These are phyloP conservation scores for Chondrus crispus DNA, from an alignment of 23 red algal genomes.

Conservation along the genomic window DNA sequence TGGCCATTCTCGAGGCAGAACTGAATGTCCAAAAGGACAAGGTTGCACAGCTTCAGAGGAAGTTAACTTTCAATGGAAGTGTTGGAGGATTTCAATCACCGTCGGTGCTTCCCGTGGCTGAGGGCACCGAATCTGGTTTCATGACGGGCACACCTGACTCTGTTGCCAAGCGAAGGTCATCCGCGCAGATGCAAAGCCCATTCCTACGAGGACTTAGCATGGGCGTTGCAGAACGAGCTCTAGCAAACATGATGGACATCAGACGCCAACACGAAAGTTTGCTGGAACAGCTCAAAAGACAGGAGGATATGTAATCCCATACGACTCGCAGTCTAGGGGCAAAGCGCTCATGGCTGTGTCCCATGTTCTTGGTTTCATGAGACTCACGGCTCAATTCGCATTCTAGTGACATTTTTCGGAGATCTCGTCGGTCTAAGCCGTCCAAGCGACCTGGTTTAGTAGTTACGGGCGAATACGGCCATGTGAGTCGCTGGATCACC, in stretches of 20 bases:
- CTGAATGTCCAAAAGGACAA: background rate
- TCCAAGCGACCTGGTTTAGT: too few species aligned
- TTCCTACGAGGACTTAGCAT: background rate
- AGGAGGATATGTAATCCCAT: too few species aligned
- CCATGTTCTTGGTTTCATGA: too few species aligned
- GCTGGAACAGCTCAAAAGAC: background rate
- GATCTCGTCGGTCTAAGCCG: too few species aligned
- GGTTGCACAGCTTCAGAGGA: background rate
- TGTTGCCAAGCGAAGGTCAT: background rate
- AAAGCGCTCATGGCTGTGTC: too few species aligned
- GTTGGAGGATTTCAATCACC: background rate
- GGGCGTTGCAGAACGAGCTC: background rate
- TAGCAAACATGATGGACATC: background rate
- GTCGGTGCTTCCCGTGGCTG: background rate
- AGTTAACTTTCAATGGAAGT: background rate
- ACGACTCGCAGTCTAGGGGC: too few species aligned
- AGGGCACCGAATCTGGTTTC: background rate
- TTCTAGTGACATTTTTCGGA: too few species aligned
- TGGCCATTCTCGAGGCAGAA: conserved; percentile 3
- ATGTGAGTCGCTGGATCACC: conserved; percentile 96
- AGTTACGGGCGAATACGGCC: conserved; percentile 90
- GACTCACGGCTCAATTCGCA: too few species aligned
- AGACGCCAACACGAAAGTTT: background rate
- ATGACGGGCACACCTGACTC: background rate
- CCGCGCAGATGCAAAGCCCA: background rate